Conservation (phyloP, 805 yeast genomes). For the Zygoascus bituminiphila region DNA sequence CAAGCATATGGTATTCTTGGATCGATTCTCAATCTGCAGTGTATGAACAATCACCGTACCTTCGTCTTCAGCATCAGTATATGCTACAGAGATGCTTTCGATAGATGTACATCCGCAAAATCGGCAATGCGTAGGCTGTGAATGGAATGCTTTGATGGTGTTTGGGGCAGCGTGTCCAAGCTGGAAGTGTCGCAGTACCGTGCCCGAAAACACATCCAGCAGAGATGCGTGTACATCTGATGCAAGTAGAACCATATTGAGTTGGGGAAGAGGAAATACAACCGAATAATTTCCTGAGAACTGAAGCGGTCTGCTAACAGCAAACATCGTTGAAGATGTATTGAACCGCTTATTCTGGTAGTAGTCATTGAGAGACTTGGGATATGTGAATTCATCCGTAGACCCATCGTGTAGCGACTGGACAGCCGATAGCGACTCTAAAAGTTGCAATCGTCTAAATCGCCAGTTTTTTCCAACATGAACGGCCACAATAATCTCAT, state of each 20-base stretch:
- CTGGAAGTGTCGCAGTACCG: constrained; percentile 49
- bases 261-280: constrained; percentile 18
- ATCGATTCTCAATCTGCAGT: constrained; percentile 59
- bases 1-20: constrained; percentile 72
- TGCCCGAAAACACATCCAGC: constrained; percentile 73
- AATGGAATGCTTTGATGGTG: constrained; percentile 62
- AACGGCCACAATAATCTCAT: constrained; percentile 52
- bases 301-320: constrained; percentile 10
- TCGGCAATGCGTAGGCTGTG: constrained; percentile 79
- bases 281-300: background rate
- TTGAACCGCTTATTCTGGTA: background rate
- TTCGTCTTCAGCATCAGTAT: constrained; percentile 47
- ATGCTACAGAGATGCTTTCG: constrained; percentile 61
- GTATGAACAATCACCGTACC: constrained; percentile 63
- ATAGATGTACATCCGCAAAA: constrained; percentile 88
- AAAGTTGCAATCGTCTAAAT: constrained; percentile 41
- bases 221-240: constrained; percentile 24
- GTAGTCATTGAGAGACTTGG: background rate
- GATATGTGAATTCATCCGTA: background rate
- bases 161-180: constrained; percentile 57
- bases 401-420: background rate
- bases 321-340: constrained; percentile 1
- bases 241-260: constrained; percentile 22
- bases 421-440: constrained; percentile 26
- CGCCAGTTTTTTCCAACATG: constrained; percentile 57